A percentile compares a stretch with the other conserved stretches of the same genome.
phyloP scores from a whole-genome alignment of 192 early-diverging fungal genomes.

The Coemansia sp. region DNA sequence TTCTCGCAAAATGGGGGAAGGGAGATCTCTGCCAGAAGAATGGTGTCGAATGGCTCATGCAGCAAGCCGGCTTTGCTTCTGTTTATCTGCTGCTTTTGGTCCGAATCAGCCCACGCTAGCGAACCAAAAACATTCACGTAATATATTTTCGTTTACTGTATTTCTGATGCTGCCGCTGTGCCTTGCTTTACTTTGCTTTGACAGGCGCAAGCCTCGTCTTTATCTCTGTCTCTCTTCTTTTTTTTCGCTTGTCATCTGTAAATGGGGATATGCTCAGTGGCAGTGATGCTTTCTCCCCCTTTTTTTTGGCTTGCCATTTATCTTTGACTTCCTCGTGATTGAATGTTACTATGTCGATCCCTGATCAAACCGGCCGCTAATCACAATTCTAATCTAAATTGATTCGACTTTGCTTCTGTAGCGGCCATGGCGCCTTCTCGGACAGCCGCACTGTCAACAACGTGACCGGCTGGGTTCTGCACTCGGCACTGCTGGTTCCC shows the following conservation, averaged over 20 bases:
- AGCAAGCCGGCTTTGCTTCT: neutral
- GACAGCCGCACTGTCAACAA: conserved; percentile 83
- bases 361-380: neutral
- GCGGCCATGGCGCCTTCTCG: conserved; percentile 90
- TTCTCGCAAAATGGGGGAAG: too few species aligned
- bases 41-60: too few species aligned
- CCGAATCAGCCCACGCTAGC: neutral
- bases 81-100: neutral
- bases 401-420: conserved; percentile 10
- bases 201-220: neutral
- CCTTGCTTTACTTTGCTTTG: neutral
- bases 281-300: too few species aligned
- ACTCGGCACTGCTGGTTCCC: conserved; percentile 87
- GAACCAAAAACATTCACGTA: conserved; percentile 10
- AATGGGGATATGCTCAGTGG: too few species aligned
- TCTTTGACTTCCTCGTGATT: neutral
- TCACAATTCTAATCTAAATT: neutral
- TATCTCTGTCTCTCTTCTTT: neutral
- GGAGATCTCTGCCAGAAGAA: too few species aligned
- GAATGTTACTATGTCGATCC: too few species aligned
- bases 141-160: neutral
- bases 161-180: too few species aligned
- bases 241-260: neutral
- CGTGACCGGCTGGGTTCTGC: conserved; percentile 83
- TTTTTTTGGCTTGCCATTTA: neutral